Evolutionary conservation across 495 filamentous ascomycete genomes (phyloP).

Genomic region (Penicillium canescens): DNA sequence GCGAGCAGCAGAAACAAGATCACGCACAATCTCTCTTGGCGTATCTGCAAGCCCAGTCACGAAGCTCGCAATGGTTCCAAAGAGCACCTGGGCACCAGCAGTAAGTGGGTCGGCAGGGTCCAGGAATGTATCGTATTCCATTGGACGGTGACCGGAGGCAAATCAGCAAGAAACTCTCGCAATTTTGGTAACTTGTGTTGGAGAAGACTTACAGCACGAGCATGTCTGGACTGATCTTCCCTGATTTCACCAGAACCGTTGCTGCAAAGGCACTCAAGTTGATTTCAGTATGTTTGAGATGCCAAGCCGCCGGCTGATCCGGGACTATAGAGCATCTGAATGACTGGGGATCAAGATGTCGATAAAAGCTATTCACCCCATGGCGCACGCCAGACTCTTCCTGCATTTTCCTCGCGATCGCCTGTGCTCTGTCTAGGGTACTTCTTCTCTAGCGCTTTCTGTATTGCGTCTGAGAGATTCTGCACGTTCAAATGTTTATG

Average conservation of each 20-base stretch:
- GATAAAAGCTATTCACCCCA: constrained; percentile 69
- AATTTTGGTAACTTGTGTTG: not conserved
- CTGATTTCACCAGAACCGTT: constrained; percentile 60
- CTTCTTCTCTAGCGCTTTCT: constrained; percentile 56
- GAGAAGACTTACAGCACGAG: constrained; percentile 57
- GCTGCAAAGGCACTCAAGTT: constrained; percentile 74
- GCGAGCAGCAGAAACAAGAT: constrained; percentile 54
- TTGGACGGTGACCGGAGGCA: constrained; percentile 58
- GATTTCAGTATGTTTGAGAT: constrained; percentile 61
- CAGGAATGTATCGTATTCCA: constrained; percentile 71
- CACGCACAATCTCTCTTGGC: constrained; percentile 73
- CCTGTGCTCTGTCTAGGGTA: constrained; percentile 54
- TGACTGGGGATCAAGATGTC: constrained; percentile 59
- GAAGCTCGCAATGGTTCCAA: constrained; percentile 73
- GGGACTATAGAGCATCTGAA: constrained; percentile 67
- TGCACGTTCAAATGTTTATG: constrained; percentile 65
- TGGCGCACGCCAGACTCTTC: constrained; percentile 63
- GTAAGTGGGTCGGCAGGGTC: constrained; percentile 74
- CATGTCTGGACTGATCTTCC: constrained; percentile 60
- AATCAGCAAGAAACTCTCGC: constrained; percentile 22
- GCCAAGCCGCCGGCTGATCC: constrained; percentile 67
- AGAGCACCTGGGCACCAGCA: constrained; percentile 70
- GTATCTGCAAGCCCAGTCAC: constrained; percentile 82
- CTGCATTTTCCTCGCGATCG: constrained; percentile 59
- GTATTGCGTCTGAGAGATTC: constrained; percentile 62